Evolutionary conservation across 108 stramenopile genomes (phyloP), one percentile per base, ranked within the genome.

Genomic region (Epithemia pelagica): DNA sequence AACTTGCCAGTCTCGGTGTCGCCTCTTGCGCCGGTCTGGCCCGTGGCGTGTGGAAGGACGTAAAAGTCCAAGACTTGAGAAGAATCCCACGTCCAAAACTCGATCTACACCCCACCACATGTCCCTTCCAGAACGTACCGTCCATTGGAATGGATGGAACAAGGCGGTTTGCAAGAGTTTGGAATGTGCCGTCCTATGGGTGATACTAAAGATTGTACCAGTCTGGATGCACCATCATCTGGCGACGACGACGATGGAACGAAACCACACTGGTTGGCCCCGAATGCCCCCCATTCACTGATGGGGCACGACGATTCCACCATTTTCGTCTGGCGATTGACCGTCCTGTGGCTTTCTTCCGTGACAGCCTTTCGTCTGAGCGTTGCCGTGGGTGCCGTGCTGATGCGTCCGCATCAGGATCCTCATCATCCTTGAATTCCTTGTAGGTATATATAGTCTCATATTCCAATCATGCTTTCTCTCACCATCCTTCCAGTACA

Each of bases 171-270:
- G 10, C 37, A 46, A 46, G 15, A 46, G 37, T 46, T 46, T 46
- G 37, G 37, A 15, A 46, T 46, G 37, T n/a, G n/a, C n/a, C n/a
- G n/a, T n/a, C n/a, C n/a, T 5, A 46, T 46, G 5, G 37, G 37
- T 10, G 37, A 46, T 46, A 10, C 37, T 15, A 15, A 46, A 46
- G 69, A 75, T 30, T 5, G 62, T 2, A 32, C 10, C 5, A 46
- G 37, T 10, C 5, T 15, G 15, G 37, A 15, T 10, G 15, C 10
- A 46, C 37, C 10, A 46, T 15, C 15, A 46, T 46, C 37, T 46
- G 37, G 10, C 15, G 15, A 46, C 5, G 37, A 15, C 37, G 37
- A 15, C 37, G 15, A 46, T 46, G 37, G 37, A 46, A 46, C 10
- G 37, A 46, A 46, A 46, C 37, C 10, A 46, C 37, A 46, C n/a